Conservation (phyloP, 2,329 filamentous ascomycete genomes). For the Alternaria sp. region DNA sequence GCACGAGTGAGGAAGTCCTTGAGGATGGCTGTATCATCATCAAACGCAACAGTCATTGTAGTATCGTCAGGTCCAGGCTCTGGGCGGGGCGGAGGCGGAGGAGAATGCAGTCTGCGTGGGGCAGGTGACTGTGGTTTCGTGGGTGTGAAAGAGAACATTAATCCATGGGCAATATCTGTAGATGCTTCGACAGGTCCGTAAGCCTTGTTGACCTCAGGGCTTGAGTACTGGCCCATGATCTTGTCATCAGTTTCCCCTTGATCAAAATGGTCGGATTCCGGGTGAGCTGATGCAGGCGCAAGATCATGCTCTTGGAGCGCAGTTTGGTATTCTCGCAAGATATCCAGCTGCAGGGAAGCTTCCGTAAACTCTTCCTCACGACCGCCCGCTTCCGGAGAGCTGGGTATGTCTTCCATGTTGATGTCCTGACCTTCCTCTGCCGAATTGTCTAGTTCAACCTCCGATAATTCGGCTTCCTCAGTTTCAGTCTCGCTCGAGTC, state of each 20-base stretch:
- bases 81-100: conserved; percentile 38
- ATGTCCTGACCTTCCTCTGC: neutral
- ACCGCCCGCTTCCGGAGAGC: neutral
- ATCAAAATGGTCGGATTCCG: neutral
- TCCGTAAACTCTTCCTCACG: conserved; percentile 41
- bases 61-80: conserved; percentile 39
- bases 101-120: conserved; percentile 39
- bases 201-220: neutral
- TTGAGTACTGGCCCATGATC: neutral
- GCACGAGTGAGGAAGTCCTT: conserved; percentile 60
- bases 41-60: conserved; percentile 48
- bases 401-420: neutral
- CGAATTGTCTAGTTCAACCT: neutral
- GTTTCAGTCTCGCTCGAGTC: neutral
- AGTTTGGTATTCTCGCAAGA: conserved; percentile 35
- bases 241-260: neutral
- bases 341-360: conserved; percentile 43
- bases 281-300: neutral
- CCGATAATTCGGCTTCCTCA: conserved; percentile 13
- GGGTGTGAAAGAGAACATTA: conserved; percentile 37
- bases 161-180: conserved; percentile 43
- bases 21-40: conserved; percentile 60
- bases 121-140: conserved; percentile 26
- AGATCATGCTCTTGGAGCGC: conserved; percentile 5
- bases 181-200: neutral